Base-by-base conservation (phyloP, 257 asterid species). In the Avicennia marina region DNA sequence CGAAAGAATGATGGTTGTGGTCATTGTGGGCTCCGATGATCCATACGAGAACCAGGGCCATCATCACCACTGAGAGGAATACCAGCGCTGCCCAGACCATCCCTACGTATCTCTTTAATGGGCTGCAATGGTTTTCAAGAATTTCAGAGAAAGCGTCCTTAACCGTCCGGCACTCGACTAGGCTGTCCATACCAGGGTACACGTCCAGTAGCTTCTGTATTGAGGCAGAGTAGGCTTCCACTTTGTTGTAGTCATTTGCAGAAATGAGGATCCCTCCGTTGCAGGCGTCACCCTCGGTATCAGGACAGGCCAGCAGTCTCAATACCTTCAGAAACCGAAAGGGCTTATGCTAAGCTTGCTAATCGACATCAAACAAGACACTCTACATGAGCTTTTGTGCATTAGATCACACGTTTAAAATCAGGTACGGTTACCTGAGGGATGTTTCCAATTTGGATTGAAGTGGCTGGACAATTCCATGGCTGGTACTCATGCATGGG, bases 161-260 rank as follows among this genome's bases (percentile, higher is more conserved):
- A 7, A 87, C 90, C 6, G 84, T 78, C 58, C 69, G 66, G 19
- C 96, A 90, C 64, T 90, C 81, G 6, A 86, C 83, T 10, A 90
- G 74, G 64, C 75, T 58, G 18, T 87, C 89, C 86, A 90, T 71
- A 0, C 71, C 80, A 0, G 98, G 98, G 54, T 85, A 90, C 19
- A 75, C 93, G 36, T 85, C 75, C 8, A 90, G 62, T n/a, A 90
- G 64, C 33, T 55, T 72, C 46, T 85, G 95, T 52, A 87, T 80
- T 9, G 98, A 76, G 1, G 65, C 65, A 1, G 90, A 63, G 73
- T 87, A 90, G 2, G 83, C 80, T 65, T 58, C 65, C 3, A 81
- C 53, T 8, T 56, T 54, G 40, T 76, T 67, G 77, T 53, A 87
- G 18, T 73, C 73, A 6, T 7, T 47, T 1, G 73, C 62, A 0